Base-by-base conservation (phyloP, 768 basidiomycete genomes). In the Hebeloma cylindrosporum region DNA sequence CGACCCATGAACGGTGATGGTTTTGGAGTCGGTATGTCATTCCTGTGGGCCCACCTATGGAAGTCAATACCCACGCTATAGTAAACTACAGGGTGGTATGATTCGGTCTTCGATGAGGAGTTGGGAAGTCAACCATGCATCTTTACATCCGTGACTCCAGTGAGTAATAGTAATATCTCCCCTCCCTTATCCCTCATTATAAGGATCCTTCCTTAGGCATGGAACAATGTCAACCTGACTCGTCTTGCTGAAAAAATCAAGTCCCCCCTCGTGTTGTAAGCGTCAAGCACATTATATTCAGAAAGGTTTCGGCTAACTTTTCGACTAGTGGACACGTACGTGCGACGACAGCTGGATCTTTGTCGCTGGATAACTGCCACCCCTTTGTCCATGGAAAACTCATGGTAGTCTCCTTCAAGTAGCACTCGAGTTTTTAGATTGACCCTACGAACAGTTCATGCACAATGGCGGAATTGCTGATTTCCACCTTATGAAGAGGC, bases 21-120 rank as follows among this genome's bases (percentile, higher is more conserved):
- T 0, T 98, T 98, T 63, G 95, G 95, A 21, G 92, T 98, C 13
- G 89, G 89, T 90, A 53, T 47, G 84, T 68, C 54, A 36, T 18
- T 5, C 2, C 26, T 10, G 14, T 26, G 27, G 20, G 25, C 21
- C 11, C 20, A 6, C 29, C 25, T 38, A 3, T 16, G 3, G 13
- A 21, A n/a, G n/a, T n/a, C n/a, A n/a, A n/a, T n/a, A n/a, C n/a
- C n/a, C n/a, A n/a, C n/a, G n/a, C n/a, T n/a, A n/a, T n/a, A n/a
- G n/a, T n/a, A n/a, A n/a, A n/a, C n/a, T n/a, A 27, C 41, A 88
- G 95, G 93, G 4, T 97, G 95, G 95, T 97, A 96, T 62, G 94
- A 94, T 66, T 83, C 88, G 9, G 75, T 83, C 11, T 79, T 82
- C 50, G 88, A 91, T 57, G 82, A 85, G 53, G 92, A 92, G 60